A percentile compares a stretch with the other conserved stretches of the same genome.
Evolutionary conservation across 768 basidiomycete genomes (phyloP).

Genomic region (Rhizopogon salebrosus): DNA sequence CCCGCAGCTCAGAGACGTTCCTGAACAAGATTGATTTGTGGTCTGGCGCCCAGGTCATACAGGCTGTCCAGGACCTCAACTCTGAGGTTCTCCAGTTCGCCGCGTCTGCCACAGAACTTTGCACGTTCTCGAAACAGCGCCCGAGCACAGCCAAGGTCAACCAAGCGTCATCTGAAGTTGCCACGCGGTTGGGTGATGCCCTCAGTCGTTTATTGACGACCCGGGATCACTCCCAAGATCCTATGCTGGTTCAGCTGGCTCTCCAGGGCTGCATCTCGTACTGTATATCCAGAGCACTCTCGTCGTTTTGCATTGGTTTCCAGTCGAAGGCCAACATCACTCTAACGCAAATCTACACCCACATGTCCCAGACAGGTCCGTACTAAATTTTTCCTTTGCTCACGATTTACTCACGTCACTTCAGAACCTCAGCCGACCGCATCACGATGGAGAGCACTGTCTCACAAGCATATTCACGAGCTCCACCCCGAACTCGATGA

Average conservation of each 20-base stretch:
- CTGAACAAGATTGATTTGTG: conserved; percentile 69
- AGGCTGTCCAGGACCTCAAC: conserved; percentile 76
- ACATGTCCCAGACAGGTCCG: conserved; percentile 51
- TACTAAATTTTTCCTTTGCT: conserved; percentile 3
- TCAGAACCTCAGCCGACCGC: conserved; percentile 74
- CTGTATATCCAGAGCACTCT: conserved; percentile 62
- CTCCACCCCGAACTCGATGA: conserved; percentile 64
- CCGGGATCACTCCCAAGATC: conserved; percentile 70
- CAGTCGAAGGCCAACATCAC: conserved; percentile 66
- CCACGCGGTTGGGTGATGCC: conserved; percentile 56
- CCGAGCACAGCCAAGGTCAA: conserved; percentile 35
- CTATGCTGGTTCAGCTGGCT: conserved; percentile 71
- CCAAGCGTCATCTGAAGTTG: conserved; percentile 55
- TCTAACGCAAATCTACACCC: conserved; percentile 54
- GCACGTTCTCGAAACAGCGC: conserved; percentile 43
- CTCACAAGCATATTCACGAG: conserved; percentile 62
- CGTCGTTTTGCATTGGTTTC: conserved; percentile 70
- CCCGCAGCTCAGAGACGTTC: conserved; percentile 57
- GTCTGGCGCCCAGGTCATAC: conserved; percentile 76
- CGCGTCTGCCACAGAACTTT: conserved; percentile 67
- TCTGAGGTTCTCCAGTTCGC: conserved; percentile 79
- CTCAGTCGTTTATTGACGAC: conserved; percentile 56
- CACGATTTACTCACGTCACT: conserved; percentile 12
- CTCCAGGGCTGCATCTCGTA: conserved; percentile 66
- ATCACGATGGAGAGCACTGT: conserved; percentile 71